Base-by-base conservation (phyloP, 1,139 yeast genomes). In the Hyphopichia pseudoburtonii region DNA sequence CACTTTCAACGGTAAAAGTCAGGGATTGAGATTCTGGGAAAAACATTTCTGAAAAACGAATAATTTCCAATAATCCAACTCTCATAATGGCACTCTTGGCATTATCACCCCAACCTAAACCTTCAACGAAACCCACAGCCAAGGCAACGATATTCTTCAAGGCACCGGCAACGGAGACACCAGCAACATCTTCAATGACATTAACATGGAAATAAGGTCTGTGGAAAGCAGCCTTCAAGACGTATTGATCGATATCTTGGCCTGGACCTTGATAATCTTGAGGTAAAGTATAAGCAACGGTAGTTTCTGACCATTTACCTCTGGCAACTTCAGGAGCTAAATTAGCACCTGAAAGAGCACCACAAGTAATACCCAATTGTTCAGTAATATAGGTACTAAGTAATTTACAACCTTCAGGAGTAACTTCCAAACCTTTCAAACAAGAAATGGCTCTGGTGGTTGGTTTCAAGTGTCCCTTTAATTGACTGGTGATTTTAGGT, bases 51-150 rank as follows among this genome's bases (percentile, higher is more conserved):
- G 76, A 72, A 53, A 71, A 71, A 47, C 60, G 66, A 60, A 88
- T 84, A 66, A 83, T 87, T 69, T 90, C 97, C 54, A 82, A 74
- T 41, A 90, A 66, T 35, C 97, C 97, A 50, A 94, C 82, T 70
- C 97, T 81, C 90, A 89, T 88, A 53, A 90, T 80, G 35, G 97
- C 97, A 35, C 96, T 86, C 66, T 89, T 87, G 50, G 97, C 96
- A 59, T 90, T 90, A 68, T 88, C 96, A 60, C 97, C 97, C 97
- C 97, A 90, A 40, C 95, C 96, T 44, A 85, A 76, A 51, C 97
- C 97, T 66, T 87, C 96, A 44, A 89, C 96, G 58, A 89, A 86
- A 37, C 97, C 97, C 39, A 94, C 96, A 40, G 94, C 89, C 55
- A 87, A 74, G 36, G 97, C 97, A 49, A 89, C 87, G 28, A 90